A percentile compares a stretch with the other conserved stretches of the same genome.
phyloP scores from a whole-genome alignment of 2,329 filamentous ascomycete species.

The Helotiales sp. region DNA sequence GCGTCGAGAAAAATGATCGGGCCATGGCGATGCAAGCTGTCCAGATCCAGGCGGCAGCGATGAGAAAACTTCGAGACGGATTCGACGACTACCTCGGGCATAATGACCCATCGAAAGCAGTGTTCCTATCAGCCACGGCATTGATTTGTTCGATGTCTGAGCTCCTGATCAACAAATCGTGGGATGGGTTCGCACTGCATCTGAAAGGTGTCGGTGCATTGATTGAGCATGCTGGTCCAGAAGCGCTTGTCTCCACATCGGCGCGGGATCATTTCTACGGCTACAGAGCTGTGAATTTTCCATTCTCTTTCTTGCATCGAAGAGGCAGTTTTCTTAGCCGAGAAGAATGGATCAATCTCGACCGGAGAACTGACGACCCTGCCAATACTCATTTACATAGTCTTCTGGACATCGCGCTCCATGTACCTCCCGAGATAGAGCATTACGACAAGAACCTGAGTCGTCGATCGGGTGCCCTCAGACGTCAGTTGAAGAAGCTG shows the following conservation, averaged over 20 bases:
- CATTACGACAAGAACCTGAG: constrained; percentile 9
- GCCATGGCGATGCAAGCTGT: constrained; percentile 14
- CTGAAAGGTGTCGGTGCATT: constrained; percentile 19
- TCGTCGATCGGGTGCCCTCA: not conserved
- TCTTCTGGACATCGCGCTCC: constrained; percentile 16
- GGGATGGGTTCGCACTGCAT: constrained; percentile 18
- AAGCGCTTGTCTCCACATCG: not conserved
- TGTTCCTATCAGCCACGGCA: constrained; percentile 15
- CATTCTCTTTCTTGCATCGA: constrained; percentile 12
- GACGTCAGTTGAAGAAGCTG: constrained; percentile 9
- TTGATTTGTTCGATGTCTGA: constrained; percentile 19
- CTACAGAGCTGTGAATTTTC: constrained; percentile 11
- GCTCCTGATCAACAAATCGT: constrained; percentile 19
- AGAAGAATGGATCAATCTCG: constrained; percentile 15
- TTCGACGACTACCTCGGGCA: constrained; percentile 17
- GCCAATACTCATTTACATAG: constrained; percentile 5
- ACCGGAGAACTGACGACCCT: constrained; percentile 7
- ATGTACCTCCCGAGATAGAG: constrained; percentile 17
- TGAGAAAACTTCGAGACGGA: constrained; percentile 17
- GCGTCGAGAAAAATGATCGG: constrained; percentile 13
- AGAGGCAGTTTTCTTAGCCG: constrained; percentile 9
- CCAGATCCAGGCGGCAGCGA: constrained; percentile 14
- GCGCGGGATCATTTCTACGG: constrained; percentile 13
- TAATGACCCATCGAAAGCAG: constrained; percentile 2
- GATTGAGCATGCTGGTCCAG: constrained; percentile 18